Conservation (phyloP, 352 stramenopile genomes). For the Pythium myriotylum region DNA sequence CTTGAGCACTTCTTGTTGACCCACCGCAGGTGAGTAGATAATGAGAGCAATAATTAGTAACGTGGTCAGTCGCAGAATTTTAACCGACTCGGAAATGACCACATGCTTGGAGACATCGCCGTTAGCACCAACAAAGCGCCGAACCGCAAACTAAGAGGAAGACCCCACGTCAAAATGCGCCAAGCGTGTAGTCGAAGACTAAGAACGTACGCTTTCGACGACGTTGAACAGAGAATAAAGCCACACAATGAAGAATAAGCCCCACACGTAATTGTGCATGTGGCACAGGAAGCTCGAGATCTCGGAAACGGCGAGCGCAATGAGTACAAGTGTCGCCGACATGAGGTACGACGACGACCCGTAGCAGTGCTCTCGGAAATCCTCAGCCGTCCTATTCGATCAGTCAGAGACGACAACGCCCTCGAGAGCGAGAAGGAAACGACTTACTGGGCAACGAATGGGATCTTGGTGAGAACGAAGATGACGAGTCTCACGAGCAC, state of each 20-base stretch:
- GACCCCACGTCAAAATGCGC: neutral
- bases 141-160: constrained; percentile 60
- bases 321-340: constrained; percentile 70
- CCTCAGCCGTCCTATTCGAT: constrained; percentile 62
- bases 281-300: constrained; percentile 71
- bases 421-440: neutral
- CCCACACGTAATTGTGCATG: constrained; percentile 85
- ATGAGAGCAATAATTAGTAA: constrained; percentile 82
- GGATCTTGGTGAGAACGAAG: constrained; percentile 85
- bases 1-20: constrained; percentile 71
- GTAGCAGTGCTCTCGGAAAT: constrained; percentile 80
- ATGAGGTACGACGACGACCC: constrained; percentile 85
- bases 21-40: constrained; percentile 83
- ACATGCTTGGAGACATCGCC: constrained; percentile 87
- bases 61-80: constrained; percentile 80
- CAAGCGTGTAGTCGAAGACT: no score
- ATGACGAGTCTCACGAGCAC: constrained; percentile 85
- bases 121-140: constrained; percentile 77
- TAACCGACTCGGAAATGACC: constrained; percentile 89
- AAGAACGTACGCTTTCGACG: constrained; percentile 69
- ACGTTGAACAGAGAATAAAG: constrained; percentile 91
- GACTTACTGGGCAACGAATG: constrained; percentile 81
- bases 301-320: constrained; percentile 59
- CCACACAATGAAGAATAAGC: constrained; percentile 89
- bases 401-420: neutral